Base-by-base conservation (phyloP, 1,284 basidiomycete genomes). In the Xerocomus minutiporus region DNA sequence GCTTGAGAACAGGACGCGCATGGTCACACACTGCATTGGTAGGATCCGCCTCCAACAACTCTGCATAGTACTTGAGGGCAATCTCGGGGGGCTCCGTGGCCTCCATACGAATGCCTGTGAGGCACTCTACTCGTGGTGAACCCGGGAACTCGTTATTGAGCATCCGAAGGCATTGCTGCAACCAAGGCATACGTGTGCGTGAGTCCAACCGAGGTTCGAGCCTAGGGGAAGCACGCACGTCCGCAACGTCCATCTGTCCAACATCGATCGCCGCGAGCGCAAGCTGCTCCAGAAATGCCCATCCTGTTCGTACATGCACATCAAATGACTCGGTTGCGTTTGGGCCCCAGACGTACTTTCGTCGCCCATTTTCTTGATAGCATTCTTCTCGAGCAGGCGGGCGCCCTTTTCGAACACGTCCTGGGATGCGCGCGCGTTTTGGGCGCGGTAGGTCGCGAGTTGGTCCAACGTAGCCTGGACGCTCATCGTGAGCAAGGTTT, bases 21-120 rank as follows among this genome's bases (percentile, higher is more conserved):
- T 20, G 20, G 40, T 5, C 23, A 75, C 89, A 56, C 64, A 97
- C 94, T 11, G 84, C 78, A 64, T 92, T 88, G 4, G 88, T 79
- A 42, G 88, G 78, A 59, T 94, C 88, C 2, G 77, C 78, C 28
- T 79, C 75, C 23, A 98, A 71, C 25, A 87, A 66, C 4, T 78
- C 73, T 39, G 84, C 78, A 64, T 96, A 96, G 64, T 83, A 87
- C 48, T 74, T 71, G 35, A 94, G 74, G 0, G 80, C 86, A 8
- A 76, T 75, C 5, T 83, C 81, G 0, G 89, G 72, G 11, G 72
- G 73, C 71, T 82, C 86, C 0, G 80, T 76, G 0, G 85, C 86
- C 69, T 99, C 96, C 66, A 93, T 81, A 17, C 89, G 77, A 59
- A 97, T 86, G 1, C 95, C 96, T 46, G 83, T 79, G n/a, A 99